Evolutionary conservation across 768 basidiomycete species (phyloP).

Genomic region (Podaxis sp.): DNA sequence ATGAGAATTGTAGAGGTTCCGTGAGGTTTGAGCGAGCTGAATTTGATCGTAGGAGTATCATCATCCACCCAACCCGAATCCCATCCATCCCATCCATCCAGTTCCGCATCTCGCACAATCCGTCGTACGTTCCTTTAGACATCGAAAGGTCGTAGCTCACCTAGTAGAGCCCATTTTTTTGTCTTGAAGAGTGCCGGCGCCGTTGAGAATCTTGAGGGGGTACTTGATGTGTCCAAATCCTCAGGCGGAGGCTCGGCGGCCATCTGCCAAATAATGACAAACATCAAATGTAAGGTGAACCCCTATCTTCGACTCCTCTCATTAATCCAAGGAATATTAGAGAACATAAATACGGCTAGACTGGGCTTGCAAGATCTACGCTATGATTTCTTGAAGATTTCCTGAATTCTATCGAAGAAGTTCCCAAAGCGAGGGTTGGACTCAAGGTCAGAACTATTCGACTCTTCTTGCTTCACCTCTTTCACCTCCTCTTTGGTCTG

Average conservation of each 20-base stretch:
- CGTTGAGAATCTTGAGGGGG: conserved; percentile 43
- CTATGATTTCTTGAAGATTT: not conserved
- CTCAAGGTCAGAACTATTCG: not conserved
- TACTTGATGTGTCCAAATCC: conserved; percentile 17
- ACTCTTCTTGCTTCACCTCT: not conserved
- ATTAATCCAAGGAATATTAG: not conserved
- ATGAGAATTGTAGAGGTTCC: conserved; percentile 7
- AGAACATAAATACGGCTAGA: not conserved
- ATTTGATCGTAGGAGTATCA: conserved; percentile 15
- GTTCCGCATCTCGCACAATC: conserved; percentile 21
- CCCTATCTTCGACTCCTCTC: not conserved
- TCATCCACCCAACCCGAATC: conserved; percentile 27
- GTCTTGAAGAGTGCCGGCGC: conserved; percentile 46
- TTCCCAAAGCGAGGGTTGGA: not conserved
- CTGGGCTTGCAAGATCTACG: not conserved
- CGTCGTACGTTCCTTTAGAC: conserved; percentile 20
- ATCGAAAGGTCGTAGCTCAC: conserved; percentile 43
- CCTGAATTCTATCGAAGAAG: not conserved
- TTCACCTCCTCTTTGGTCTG: not conserved
- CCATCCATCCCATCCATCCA: conserved; percentile 43
- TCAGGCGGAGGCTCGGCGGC: not conserved
- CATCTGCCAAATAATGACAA: conserved; percentile 10
- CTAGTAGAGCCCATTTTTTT: conserved; percentile 81
- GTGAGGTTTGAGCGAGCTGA: conserved; percentile 1
- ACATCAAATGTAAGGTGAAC: not conserved